These are phyloP conservation scores for Cephaloascus fragrans DNA, from an alignment of 805 yeast species.

Conservation along the genomic window DNA sequence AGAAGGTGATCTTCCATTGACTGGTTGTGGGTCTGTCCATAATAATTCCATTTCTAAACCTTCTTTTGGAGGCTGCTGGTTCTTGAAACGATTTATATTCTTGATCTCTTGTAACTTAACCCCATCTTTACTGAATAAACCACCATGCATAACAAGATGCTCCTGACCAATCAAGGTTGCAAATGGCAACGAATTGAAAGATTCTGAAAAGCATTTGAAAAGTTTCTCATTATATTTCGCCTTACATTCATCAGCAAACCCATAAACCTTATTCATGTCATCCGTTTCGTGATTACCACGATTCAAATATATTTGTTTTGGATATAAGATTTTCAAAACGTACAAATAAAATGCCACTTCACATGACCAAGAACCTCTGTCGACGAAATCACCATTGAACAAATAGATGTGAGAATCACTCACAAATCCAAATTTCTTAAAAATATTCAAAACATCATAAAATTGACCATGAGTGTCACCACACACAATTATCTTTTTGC, in stretches of 20 bases:
- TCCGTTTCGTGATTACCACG: conserved; percentile 97
- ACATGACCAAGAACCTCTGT: conserved; percentile 96
- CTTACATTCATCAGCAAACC: conserved; percentile 93
- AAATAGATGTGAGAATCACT: conserved; percentile 58
- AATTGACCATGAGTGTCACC: conserved; percentile 99
- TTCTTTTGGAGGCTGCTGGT: conserved; percentile 76
- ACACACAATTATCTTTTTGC: conserved; percentile 63
- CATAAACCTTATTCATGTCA: conserved; percentile 94
- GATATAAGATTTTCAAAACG: conserved; percentile 67
- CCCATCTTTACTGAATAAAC: conserved; percentile 72
- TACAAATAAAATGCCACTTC: conserved; percentile 84
- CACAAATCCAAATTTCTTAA: conserved; percentile 66
- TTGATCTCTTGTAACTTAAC: conserved; percentile 69
- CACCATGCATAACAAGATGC: conserved; percentile 92
- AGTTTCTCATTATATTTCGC: conserved; percentile 75
- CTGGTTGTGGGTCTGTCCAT: conserved; percentile 93
- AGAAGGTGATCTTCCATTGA: conserved; percentile 72
- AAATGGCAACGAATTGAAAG: conserved; percentile 79
- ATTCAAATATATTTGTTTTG: conserved; percentile 62
- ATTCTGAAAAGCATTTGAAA: conserved; percentile 75
- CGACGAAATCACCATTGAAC: conserved; percentile 97
- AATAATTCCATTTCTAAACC: conserved; percentile 94
- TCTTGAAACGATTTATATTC: conserved; percentile 53
- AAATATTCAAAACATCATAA: conserved; percentile 78
- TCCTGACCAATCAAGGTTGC: conserved; percentile 72